A percentile compares a stretch with the other conserved stretches of the same genome.
Conservation (phyloP, 768 basidiomycete genomes). For the Amanita brunnescens region DNA sequence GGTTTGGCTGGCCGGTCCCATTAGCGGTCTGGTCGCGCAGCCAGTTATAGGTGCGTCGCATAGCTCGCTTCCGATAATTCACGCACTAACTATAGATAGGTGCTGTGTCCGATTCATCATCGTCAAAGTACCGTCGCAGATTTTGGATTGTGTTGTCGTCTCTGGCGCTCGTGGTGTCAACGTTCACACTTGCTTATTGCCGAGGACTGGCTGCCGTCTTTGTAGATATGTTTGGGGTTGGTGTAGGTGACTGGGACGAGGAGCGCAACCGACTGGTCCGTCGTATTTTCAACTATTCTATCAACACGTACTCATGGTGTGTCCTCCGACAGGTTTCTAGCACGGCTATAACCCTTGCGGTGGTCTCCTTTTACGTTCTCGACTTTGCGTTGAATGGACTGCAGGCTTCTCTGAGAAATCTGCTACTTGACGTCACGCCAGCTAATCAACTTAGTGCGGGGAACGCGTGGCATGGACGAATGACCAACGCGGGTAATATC, state of each 20-base stretch:
- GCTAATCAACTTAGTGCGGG: conserved; percentile 84
- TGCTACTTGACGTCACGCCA: conserved; percentile 88
- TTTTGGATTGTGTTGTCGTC: conserved; percentile 94
- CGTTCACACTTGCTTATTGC: conserved; percentile 78
- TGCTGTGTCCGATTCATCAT: conserved; percentile 91
- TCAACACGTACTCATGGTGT: not conserved
- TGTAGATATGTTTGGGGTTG: conserved; percentile 69
- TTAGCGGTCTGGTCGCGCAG: conserved; percentile 91
- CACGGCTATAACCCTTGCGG: conserved; percentile 76
- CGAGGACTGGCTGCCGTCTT: conserved; percentile 59
- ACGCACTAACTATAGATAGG: conserved; percentile 41
- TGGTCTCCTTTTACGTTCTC: conserved; percentile 85
- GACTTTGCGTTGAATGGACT: conserved; percentile 98
- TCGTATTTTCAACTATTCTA: conserved; percentile 1
- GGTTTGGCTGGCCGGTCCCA: conserved; percentile 94
- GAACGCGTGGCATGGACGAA: conserved; percentile 96
- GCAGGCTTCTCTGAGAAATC: conserved; percentile 86
- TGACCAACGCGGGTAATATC: conserved; percentile 96
- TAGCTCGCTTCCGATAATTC: conserved; percentile 12
- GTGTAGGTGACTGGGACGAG: conserved; percentile 85
- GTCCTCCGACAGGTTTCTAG: conserved; percentile 41
- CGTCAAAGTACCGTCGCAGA: conserved; percentile 82
- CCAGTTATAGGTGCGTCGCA: conserved; percentile 79
- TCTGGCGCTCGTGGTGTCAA: conserved; percentile 66
- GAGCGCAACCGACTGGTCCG: conserved; percentile 52